Evolutionary conservation across 805 yeast species (phyloP).

Genomic region (Ogataea neopini): DNA sequence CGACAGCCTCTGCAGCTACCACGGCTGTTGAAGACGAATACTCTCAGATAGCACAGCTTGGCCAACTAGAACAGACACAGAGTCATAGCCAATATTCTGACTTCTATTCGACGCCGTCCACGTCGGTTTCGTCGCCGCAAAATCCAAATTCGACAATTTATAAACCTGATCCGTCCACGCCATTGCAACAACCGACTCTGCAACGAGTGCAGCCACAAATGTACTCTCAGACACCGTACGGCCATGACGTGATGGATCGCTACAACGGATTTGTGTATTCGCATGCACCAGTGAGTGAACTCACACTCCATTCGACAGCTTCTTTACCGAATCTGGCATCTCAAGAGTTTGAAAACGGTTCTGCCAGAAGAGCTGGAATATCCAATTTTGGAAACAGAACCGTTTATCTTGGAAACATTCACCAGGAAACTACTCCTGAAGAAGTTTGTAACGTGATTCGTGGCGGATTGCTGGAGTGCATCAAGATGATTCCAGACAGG

Average conservation of each 20-base stretch:
- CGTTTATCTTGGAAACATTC: slow-evolving; percentile 66
- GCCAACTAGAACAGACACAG: background rate
- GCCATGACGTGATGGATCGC: slow-evolving; percentile 12
- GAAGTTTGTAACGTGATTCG: slow-evolving; percentile 75
- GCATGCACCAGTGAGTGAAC: slow-evolving; percentile 7
- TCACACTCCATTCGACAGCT: slow-evolving; percentile 6
- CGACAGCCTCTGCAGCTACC: slow-evolving; percentile 1
- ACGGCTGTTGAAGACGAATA: slow-evolving; percentile 13
- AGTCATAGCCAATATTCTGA: slow-evolving; percentile 15
- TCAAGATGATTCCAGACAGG: slow-evolving; percentile 51
- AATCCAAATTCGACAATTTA: slow-evolving; percentile 13
- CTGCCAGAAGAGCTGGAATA: background rate
- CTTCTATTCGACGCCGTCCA: slow-evolving; percentile 29
- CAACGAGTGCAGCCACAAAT: slow-evolving; percentile 9
- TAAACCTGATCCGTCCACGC: slow-evolving; percentile 9
- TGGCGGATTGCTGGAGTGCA: slow-evolving; percentile 70
- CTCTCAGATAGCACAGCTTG: background rate
- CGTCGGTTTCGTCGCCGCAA: slow-evolving; percentile 30
- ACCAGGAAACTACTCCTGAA: slow-evolving; percentile 63
- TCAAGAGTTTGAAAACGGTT: background rate
- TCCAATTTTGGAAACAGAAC: slow-evolving; percentile 56
- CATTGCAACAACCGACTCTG: slow-evolving; percentile 4
- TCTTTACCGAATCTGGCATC: slow-evolving; percentile 8
- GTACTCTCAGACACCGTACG: slow-evolving; percentile 5
- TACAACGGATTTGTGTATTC: slow-evolving; percentile 15